These are phyloP conservation scores for Diplodia intermedia DNA, from an alignment of 2,329 filamentous ascomycete genomes.

Conservation along the genomic window DNA sequence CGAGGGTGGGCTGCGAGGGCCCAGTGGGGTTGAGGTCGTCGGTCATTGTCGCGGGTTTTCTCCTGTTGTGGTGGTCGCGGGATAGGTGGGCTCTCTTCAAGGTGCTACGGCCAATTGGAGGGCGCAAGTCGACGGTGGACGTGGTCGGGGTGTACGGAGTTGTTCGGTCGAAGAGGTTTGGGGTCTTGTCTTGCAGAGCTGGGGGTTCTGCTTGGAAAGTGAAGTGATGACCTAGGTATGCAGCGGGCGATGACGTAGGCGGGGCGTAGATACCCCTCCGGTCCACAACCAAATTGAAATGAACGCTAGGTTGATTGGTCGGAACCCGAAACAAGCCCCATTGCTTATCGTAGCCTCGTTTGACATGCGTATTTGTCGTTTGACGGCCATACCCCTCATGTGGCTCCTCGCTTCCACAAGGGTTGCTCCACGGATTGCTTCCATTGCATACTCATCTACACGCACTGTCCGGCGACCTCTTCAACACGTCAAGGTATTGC, in stretches of 20 bases:
- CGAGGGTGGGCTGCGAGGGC: constrained; percentile 53
- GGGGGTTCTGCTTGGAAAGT: background rate
- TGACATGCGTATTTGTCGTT: constrained; percentile 9
- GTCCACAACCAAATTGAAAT: constrained; percentile 7
- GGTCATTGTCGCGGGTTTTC: constrained; percentile 45
- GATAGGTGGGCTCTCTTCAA: background rate
- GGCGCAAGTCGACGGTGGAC: background rate
- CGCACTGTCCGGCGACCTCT: too few species aligned
- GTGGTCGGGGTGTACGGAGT: background rate
- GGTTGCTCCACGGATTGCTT: background rate
- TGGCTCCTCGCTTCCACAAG: background rate
- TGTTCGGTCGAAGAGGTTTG: too few species aligned
- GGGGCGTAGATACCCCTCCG: constrained; percentile 17
- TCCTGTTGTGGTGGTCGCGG: background rate
- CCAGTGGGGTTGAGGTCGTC: constrained; percentile 41
- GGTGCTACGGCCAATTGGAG: background rate
- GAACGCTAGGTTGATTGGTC: constrained; percentile 3
- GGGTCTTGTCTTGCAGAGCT: background rate
- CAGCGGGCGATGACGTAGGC: constrained; percentile 29
- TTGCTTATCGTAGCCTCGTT: constrained; percentile 3
- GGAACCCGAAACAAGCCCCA: background rate
- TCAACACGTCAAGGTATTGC: background rate
- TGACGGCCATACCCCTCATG: background rate
- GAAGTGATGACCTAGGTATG: constrained; percentile 6
- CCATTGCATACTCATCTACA: background rate